These are phyloP conservation scores for Aureobasidium musti DNA, from an alignment of 2,329 filamentous ascomycete genomes.

Conservation along the genomic window DNA sequence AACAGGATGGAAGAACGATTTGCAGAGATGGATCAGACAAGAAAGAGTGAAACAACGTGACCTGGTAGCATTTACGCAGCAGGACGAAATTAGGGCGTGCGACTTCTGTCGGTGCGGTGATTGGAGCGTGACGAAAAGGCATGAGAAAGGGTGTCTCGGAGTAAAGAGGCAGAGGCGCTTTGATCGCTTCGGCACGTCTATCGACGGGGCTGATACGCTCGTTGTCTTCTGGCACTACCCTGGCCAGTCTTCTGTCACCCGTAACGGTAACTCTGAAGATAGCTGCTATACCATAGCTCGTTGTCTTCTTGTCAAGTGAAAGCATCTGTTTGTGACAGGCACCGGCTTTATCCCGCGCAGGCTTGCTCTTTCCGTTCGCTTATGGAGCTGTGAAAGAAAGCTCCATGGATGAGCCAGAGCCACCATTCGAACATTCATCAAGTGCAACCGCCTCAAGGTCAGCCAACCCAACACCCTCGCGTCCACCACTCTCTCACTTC, in stretches of 20 bases:
- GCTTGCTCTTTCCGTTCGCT: slow-evolving; percentile 21
- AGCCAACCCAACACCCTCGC: slow-evolving; percentile 22
- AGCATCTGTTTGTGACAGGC: not conserved
- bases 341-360: not conserved
- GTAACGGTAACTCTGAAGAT: slow-evolving; percentile 7
- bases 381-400: slow-evolving; percentile 19
- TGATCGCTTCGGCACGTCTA: slow-evolving; percentile 8
- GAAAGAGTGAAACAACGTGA: not conserved
- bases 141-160: not conserved
- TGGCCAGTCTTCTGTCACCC: slow-evolving; percentile 1
- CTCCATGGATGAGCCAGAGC: slow-evolving; percentile 27
- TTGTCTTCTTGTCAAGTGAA: not conserved
- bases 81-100: not conserved
- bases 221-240: not conserved
- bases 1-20: not conserved
- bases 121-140: not conserved
- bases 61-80: not conserved
- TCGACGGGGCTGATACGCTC: slow-evolving; percentile 7
- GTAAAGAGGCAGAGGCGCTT: not conserved
- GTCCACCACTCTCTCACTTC: slow-evolving; percentile 8
- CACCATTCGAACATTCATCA: slow-evolving; percentile 19
- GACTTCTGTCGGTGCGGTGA: not conserved
- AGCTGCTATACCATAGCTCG: slow-evolving; percentile 3
- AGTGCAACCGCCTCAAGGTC: slow-evolving; percentile 27
- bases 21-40: not conserved